Evolutionary conservation across 345 rosid genomes (phyloP).

Genomic region (Acer negundo): DNA sequence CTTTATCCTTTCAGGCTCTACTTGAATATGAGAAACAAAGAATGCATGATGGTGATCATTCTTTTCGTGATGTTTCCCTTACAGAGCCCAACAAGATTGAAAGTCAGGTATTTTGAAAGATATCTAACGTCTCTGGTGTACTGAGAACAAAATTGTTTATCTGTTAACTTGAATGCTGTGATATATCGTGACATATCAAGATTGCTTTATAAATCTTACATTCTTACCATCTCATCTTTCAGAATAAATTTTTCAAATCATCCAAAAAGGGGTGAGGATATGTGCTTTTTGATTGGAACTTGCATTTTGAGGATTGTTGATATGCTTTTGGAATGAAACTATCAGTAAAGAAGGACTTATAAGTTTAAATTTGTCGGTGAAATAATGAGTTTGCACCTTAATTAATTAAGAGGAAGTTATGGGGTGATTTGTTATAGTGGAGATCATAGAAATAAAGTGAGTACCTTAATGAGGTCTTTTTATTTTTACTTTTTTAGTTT

Average conservation of each 20-base stretch:
- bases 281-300: neutral
- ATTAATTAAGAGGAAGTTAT: neutral
- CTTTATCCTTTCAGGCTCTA: conserved; percentile 41
- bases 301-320: neutral
- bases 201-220: neutral
- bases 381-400: neutral
- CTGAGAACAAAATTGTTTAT: neutral
- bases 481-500: neutral
- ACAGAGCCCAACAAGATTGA: conserved; percentile 45
- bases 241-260: neutral
- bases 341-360: neutral
- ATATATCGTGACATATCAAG: conserved; percentile 8
- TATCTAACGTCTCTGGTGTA: neutral
- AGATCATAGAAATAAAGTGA: neutral
- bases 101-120: conserved; percentile 43
- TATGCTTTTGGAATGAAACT: neutral
- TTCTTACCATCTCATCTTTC: neutral
- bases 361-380: neutral
- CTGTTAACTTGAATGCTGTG: conserved; percentile 11
- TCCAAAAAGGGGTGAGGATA: neutral
- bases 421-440: neutral
- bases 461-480: neutral
- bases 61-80: conserved; percentile 39
- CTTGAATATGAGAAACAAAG: conserved; percentile 69
- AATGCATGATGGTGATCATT: conserved; percentile 51